Percentiles rank a stretch among this genome's conserved stretches.
These are phyloP conservation scores for Lagenidium giganteum DNA, from an alignment of 352 stramenopile genomes.

Conservation along the genomic window DNA sequence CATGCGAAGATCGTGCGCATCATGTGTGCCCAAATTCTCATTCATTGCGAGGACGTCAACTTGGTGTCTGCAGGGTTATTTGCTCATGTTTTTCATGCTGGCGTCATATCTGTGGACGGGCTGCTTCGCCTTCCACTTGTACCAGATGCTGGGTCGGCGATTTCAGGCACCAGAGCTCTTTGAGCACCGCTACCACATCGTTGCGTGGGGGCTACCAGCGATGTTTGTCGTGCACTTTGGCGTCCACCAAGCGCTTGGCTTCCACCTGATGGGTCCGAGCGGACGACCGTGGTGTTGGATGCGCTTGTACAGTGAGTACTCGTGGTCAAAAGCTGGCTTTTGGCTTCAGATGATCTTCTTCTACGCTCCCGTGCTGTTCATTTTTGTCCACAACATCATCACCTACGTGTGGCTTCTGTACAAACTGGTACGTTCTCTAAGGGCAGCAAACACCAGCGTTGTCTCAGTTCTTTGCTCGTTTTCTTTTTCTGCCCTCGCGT, in stretches of 20 bases:
- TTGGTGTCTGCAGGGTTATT: conserved; percentile 54
- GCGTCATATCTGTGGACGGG: conserved; percentile 66
- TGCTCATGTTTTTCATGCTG: conserved; percentile 61
- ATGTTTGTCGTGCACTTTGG: conserved; percentile 42
- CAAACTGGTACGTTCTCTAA: conserved; percentile 32
- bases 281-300: conserved; percentile 75
- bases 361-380: conserved; percentile 43
- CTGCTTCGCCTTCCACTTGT: conserved; percentile 78
- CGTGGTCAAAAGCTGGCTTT: conserved; percentile 43
- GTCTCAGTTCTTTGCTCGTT: no score
- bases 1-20: no score
- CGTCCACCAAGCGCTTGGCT: conserved; percentile 35
- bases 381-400: conserved; percentile 50
- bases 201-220: conserved; percentile 57
- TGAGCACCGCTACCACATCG: conserved; percentile 58
- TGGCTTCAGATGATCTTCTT: conserved; percentile 60
- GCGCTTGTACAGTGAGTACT: conserved; percentile 53
- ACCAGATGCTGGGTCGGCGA: conserved; percentile 46
- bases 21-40: no score
- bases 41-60: no score
- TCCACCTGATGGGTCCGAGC: conserved; percentile 49
- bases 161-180: conserved; percentile 60
- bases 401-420: conserved; percentile 60
- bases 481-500: background rate
- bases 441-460: no score